Conservation (phyloP, 179 eudicot genomes). For the Actinidia polygama region DNA sequence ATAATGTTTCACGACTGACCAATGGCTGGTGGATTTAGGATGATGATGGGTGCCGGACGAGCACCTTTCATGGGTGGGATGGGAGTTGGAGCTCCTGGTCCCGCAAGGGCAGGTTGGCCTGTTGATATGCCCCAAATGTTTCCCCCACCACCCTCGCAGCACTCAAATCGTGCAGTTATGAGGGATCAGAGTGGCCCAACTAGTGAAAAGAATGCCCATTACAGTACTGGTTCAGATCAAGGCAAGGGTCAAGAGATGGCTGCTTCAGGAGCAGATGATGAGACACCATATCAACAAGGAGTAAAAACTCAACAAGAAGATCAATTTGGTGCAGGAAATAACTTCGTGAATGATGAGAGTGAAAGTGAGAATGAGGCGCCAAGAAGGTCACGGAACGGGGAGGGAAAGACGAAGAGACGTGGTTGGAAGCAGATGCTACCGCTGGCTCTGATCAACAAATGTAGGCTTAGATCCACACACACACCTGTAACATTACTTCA, state of each 20-base stretch:
- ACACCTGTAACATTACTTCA: not conserved
- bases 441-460: constrained; percentile 26
- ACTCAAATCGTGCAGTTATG: constrained; percentile 49
- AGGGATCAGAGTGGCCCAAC: constrained; percentile 60
- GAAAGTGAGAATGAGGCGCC: constrained; percentile 99
- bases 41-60: constrained; percentile 88
- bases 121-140: constrained; percentile 56
- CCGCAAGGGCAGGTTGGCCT: constrained; percentile 59
- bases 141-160: constrained; percentile 52
- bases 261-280: constrained; percentile 44
- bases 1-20: constrained; percentile 88
- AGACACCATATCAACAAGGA: constrained; percentile 44
- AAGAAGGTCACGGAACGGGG: constrained; percentile 90
- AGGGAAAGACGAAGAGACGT: constrained; percentile 84
- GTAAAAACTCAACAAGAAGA: constrained; percentile 46
- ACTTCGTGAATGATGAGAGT: constrained; percentile 70
- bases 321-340: constrained; percentile 54
- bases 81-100: constrained; percentile 51
- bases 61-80: constrained; percentile 83
- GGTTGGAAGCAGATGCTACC: constrained; percentile 51
- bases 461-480: not conserved
- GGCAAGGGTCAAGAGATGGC: constrained; percentile 50
- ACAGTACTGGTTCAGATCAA: constrained; percentile 58
- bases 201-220: constrained; percentile 56
- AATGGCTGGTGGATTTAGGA: constrained; percentile 76